Percentiles rank a stretch among this genome's conserved stretches.
These are phyloP conservation scores for Rhizodiscina lignyota DNA, from an alignment of 495 filamentous ascomycete genomes.

Conservation along the genomic window DNA sequence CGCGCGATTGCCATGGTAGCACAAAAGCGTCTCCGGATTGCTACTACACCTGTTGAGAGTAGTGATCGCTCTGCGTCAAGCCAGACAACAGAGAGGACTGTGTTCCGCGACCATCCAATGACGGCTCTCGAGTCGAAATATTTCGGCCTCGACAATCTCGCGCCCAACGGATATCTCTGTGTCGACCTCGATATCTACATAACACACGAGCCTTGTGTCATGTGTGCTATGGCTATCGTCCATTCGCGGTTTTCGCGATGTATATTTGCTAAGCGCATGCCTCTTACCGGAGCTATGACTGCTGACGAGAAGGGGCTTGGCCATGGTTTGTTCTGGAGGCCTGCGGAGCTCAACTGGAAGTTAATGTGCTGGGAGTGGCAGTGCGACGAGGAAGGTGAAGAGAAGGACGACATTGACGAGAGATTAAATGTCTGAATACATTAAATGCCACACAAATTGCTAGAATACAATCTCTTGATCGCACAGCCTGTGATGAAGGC, in stretches of 20 bases:
- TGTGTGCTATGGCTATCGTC: slow-evolving; percentile 90
- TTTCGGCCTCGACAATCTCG: slow-evolving; percentile 25
- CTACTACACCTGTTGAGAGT: slow-evolving; percentile 1
- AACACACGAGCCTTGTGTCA: slow-evolving; percentile 87
- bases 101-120: slow-evolving; percentile 22
- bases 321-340: slow-evolving; percentile 82
- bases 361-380: slow-evolving; percentile 64
- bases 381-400: slow-evolving; percentile 7
- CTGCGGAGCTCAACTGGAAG: slow-evolving; percentile 80
- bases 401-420: not conserved
- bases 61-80: not conserved
- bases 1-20: slow-evolving; percentile 80
- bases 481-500: too few species aligned
- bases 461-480: too few species aligned
- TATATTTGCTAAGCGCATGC: slow-evolving; percentile 56
- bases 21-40: slow-evolving; percentile 32
- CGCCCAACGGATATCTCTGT: slow-evolving; percentile 78
- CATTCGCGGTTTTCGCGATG: slow-evolving; percentile 76
- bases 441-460: too few species aligned
- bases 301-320: slow-evolving; percentile 30
- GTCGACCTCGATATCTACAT: slow-evolving; percentile 79
- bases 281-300: slow-evolving; percentile 40
- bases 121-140: slow-evolving; percentile 18
- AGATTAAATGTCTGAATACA: too few species aligned
- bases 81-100: slow-evolving; percentile 7